These are phyloP conservation scores for Elsinoe necatrix DNA, from an alignment of 2,329 filamentous ascomycete species.

Conservation along the genomic window DNA sequence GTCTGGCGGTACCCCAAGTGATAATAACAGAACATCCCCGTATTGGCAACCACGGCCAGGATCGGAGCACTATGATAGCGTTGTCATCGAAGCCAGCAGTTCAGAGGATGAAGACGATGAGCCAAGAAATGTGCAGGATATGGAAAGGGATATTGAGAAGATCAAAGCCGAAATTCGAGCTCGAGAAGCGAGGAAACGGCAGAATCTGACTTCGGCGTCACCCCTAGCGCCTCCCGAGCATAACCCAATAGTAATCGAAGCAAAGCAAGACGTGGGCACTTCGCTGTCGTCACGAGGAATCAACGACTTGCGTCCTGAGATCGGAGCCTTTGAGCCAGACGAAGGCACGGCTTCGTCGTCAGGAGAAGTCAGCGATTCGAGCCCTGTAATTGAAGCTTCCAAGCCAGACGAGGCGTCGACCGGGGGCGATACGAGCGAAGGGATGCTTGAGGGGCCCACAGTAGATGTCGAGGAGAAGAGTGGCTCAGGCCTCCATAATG, in stretches of 20 bases:
- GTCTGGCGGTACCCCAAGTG: neutral
- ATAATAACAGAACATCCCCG: neutral
- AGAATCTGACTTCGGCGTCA: neutral
- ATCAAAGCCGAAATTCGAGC: neutral
- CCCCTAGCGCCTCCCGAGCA: neutral
- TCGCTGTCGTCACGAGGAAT: neutral
- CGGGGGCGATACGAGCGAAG: no score
- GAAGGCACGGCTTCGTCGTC: no score
- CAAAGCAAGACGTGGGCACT: neutral
- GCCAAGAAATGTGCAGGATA: conserved; percentile 25
- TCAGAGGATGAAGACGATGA: conserved; percentile 44
- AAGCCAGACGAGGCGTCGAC: no score
- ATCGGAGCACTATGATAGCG: conserved; percentile 41
- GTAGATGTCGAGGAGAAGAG: no score
- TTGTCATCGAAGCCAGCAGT: conserved; percentile 82
- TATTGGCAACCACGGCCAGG: neutral
- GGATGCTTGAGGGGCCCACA: no score
- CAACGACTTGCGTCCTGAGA: neutral
- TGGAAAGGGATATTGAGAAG: conserved; percentile 7
- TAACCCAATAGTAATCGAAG: neutral
- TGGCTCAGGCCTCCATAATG: no score
- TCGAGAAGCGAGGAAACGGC: neutral
- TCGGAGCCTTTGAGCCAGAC: neutral
- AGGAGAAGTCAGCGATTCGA: no score
- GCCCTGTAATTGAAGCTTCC: no score